Base-by-base conservation (phyloP, 345 rosid species). In the Raphanus raphanistrum region DNA sequence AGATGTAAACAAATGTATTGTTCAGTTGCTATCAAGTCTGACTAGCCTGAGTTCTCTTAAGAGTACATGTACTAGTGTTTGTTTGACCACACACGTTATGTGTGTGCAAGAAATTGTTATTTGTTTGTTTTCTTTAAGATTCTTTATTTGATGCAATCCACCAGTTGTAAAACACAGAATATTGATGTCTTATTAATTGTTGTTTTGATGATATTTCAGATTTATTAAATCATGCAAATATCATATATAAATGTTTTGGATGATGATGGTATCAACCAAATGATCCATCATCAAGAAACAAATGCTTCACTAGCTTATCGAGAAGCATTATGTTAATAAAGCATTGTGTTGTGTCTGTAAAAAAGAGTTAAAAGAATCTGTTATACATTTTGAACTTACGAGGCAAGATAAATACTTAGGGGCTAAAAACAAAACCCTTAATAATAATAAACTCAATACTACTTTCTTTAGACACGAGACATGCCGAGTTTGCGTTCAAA, bases 401-500 rank as follows among this genome's bases (percentile, higher is more conserved):
- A 70, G 55, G 68, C 62, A 41, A 66, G 29, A 27, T 48, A 78
- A 72, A 57, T 66, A 15, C 43, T 65, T 27, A 35, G 54, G 32
- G 50, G 61, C 73, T 67, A 67, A 62, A n/a, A 67, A 71, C 57
- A 73, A 25, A 33, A 63, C 61, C 52, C 79, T 32, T 32, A 32
- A 32, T 28, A 28, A 28, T 28, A 63, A 62, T 2, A 72, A 21
- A 62, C 32, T 8, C 8, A 4, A 4, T 74, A 15, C 31, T 70
- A 28, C 31, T 28, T 21, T 21, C 21, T 48, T 82, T 73, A 86
- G 71, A 89, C 92, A 72, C 92, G 86, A 27, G 91, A 84, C 72
- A 82, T 80, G 73, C 90, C 87, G 43, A 85, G 88, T 79, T 91
- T 90, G 16, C 87, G 90, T 65, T 91, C 90, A 35, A 89, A 88